phyloP scores from a whole-genome alignment of 371 early-diverging fungal species.

The Mortierella sp. region DNA sequence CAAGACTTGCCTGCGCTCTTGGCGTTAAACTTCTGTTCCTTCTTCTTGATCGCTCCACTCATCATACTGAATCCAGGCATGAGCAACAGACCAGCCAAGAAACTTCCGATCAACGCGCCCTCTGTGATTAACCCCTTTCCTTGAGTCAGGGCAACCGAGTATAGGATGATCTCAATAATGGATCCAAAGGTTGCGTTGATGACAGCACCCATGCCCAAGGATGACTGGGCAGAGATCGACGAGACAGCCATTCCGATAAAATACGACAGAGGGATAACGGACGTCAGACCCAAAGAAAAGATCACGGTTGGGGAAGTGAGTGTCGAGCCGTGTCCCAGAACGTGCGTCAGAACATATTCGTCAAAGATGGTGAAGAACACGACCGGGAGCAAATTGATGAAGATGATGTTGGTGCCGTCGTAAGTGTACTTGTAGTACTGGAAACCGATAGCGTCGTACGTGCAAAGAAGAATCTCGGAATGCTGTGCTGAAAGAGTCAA shows the following conservation, averaged over 20 bases:
- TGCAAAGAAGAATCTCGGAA: constrained; percentile 76
- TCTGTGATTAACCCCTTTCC: constrained; percentile 92
- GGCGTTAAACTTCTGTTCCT: constrained; percentile 94
- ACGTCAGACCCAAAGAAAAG: constrained; percentile 80
- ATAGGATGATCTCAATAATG: constrained; percentile 94
- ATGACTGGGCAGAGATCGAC: constrained; percentile 93
- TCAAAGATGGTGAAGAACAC: constrained; percentile 84
- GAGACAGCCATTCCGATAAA: constrained; percentile 97
- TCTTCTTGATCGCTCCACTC: constrained; percentile 87
- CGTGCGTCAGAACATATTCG: constrained; percentile 74
- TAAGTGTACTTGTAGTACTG: constrained; percentile 93
- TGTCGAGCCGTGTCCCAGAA: constrained; percentile 60
- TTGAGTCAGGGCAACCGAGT: constrained; percentile 86
- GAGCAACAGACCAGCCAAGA: constrained; percentile 87
- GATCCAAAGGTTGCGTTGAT: constrained; percentile 97
- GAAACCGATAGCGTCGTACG: constrained; percentile 80
- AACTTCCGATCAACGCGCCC: constrained; percentile 93
- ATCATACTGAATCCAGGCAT: constrained; percentile 96
- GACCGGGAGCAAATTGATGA: constrained; percentile 90
- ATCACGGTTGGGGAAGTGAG: constrained; percentile 73
- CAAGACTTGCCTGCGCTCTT: constrained; percentile 81
- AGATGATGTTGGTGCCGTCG: constrained; percentile 95
- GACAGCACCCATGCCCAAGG: constrained; percentile 91
- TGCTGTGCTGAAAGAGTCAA: constrained; percentile 53
- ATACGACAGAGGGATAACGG: constrained; percentile 92